phyloP scores from a whole-genome alignment of 768 basidiomycete genomes.

The Trametes villosa region DNA sequence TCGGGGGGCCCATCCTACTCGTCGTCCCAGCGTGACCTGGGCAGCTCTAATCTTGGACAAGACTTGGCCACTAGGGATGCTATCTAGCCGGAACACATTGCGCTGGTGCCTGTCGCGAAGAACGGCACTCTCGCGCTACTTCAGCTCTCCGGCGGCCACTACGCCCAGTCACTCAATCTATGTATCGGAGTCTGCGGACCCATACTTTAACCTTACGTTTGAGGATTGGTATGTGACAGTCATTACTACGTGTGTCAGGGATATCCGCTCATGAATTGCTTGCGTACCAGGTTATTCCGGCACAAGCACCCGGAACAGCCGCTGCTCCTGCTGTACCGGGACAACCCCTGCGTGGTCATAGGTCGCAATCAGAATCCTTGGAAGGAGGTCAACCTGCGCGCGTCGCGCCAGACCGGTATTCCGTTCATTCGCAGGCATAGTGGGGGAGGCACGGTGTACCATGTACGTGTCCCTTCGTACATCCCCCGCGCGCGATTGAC shows the following conservation, averaged over 20 bases:
- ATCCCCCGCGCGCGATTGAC: neutral
- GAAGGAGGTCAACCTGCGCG: slow-evolving; percentile 88
- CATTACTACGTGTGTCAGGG: neutral
- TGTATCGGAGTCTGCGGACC: slow-evolving; percentile 77
- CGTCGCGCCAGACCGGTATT: slow-evolving; percentile 54
- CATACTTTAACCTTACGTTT: slow-evolving; percentile 87
- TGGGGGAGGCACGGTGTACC: slow-evolving; percentile 96
- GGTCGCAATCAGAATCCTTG: slow-evolving; percentile 98
- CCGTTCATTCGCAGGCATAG: slow-evolving; percentile 86
- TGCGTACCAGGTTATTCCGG: slow-evolving; percentile 68
- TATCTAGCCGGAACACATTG: neutral
- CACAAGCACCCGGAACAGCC: slow-evolving; percentile 68
- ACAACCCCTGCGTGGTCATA: slow-evolving; percentile 88
- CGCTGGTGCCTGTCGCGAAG: neutral
- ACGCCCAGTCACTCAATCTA: slow-evolving; percentile 55
- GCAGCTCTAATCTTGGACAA: no score
- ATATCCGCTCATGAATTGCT: slow-evolving; percentile 12
- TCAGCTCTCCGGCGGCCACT: neutral
- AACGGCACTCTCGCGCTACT: neutral
- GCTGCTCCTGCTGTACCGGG: slow-evolving; percentile 85
- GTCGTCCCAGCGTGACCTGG: no score
- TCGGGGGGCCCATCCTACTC: neutral
- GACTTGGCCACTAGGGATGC: no score
- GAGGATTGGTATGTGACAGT: slow-evolving; percentile 92
- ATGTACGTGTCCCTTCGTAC: slow-evolving; percentile 56